These are phyloP conservation scores for Fonsecaea pugnacius DNA, from an alignment of 2,329 filamentous ascomycete species.

Conservation along the genomic window DNA sequence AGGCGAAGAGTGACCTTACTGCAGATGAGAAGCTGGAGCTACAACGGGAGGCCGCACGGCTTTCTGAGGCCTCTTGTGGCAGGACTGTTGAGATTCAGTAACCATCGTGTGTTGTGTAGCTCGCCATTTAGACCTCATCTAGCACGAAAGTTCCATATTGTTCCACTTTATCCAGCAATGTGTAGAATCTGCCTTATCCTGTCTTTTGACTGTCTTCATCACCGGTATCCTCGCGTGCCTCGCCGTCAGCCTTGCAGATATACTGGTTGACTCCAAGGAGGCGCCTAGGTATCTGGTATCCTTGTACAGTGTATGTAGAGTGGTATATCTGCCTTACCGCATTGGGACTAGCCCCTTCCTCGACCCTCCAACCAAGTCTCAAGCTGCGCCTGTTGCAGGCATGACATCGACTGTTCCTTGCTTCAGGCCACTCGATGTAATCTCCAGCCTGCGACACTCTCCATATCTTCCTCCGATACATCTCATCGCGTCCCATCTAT, in stretches of 20 bases:
- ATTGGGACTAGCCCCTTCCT: too few relatives aligned
- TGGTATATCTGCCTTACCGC: too few relatives aligned
- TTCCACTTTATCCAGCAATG: too few relatives aligned
- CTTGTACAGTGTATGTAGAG: too few relatives aligned
- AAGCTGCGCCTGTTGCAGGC: too few relatives aligned
- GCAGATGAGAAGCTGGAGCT: constrained; percentile 57
- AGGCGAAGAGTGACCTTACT: constrained; percentile 62
- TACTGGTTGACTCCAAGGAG: too few relatives aligned
- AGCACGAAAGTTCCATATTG: neutral
- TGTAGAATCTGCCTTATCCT: neutral
- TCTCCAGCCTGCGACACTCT: neutral
- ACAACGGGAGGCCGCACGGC: constrained; percentile 33
- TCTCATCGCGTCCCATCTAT: neutral
- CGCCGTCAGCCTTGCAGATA: too few relatives aligned
- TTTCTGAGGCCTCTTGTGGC: constrained; percentile 11
- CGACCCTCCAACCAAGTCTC: too few relatives aligned
- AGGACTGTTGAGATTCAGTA: neutral
- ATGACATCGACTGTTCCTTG: neutral
- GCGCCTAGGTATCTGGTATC: too few relatives aligned
- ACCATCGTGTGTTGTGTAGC: neutral
- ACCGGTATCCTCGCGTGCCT: too few relatives aligned
- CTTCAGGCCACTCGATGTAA: neutral
- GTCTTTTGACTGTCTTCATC: too few relatives aligned
- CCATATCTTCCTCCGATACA: neutral
- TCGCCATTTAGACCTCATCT: neutral